phyloP scores from a whole-genome alignment of 371 early-diverging fungal species.

The Mycotypha africana region DNA sequence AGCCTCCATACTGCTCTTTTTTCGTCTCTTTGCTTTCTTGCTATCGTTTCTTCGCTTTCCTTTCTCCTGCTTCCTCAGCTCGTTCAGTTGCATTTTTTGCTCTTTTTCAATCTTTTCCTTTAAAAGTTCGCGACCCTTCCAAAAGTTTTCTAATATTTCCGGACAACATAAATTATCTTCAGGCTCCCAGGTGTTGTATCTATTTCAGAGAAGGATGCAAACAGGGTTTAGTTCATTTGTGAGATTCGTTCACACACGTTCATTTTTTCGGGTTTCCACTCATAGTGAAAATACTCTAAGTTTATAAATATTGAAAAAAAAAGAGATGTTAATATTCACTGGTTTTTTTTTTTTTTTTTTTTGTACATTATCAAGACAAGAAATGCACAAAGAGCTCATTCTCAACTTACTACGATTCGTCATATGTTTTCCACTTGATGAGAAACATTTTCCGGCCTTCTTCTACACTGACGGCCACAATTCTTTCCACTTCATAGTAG shows the following conservation, averaged over 20 bases:
- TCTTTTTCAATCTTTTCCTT: too few species aligned
- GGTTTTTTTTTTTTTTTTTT: neutral
- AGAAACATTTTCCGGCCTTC: slow-evolving; percentile 1
- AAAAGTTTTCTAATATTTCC: neutral
- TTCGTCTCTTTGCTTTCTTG: too few species aligned
- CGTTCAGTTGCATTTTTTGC: too few species aligned
- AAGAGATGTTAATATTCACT: neutral
- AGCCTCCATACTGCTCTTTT: too few species aligned
- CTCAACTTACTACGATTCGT: slow-evolving; percentile 9
- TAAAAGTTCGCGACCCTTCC: too few species aligned
- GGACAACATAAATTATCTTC: slow-evolving; percentile 17
- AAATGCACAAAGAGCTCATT: neutral
- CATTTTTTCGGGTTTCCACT: too few species aligned
- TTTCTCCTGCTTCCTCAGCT: too few species aligned
- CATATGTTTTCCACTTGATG: slow-evolving; percentile 24
- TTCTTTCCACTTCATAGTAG: slow-evolving; percentile 16
- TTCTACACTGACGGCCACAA: slow-evolving; percentile 3
- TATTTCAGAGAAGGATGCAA: neutral
- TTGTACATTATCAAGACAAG: neutral
- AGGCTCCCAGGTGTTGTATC: slow-evolving; percentile 21
- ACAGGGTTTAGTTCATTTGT: too few species aligned
- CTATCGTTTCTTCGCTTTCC: too few species aligned
- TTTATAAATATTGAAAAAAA: too few species aligned
- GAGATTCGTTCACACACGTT: too few species aligned
- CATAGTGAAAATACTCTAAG: too few species aligned